phyloP scores from a whole-genome alignment of 257 asterid species.

The Marsdenia floribunda region DNA sequence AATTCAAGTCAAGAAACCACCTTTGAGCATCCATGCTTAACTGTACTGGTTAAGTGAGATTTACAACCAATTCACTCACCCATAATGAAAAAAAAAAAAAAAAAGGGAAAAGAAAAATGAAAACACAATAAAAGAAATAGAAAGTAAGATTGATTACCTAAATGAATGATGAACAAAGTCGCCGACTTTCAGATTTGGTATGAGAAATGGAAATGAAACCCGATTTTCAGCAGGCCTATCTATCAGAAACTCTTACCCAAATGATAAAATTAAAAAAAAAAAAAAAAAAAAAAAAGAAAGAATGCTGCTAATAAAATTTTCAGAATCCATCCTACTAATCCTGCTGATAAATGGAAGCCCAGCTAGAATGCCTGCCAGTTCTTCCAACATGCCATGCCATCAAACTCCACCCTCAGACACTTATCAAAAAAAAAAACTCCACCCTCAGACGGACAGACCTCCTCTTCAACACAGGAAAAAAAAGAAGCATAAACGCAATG shows the following conservation, averaged over 20 bases:
- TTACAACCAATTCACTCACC: background rate
- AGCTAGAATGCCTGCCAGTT: too few relatives aligned
- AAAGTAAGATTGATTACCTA: background rate
- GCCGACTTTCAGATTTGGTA: background rate
- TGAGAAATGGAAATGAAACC: background rate
- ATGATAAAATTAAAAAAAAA: too few relatives aligned
- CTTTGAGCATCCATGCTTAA: background rate
- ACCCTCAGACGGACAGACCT: background rate
- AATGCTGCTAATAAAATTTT: too few relatives aligned
- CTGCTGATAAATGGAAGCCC: too few relatives aligned
- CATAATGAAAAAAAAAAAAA: background rate
- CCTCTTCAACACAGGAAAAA: too few relatives aligned
- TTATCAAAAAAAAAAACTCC: too few relatives aligned
- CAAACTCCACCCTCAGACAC: background rate
- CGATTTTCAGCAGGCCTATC: background rate
- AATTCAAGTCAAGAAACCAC: background rate
- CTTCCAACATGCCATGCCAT: background rate
- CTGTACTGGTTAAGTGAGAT: background rate
- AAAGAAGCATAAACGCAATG: too few relatives aligned
- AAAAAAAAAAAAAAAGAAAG: too few relatives aligned
- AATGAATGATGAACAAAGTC: background rate
- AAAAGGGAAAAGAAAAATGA: too few relatives aligned
- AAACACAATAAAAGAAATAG: background rate
- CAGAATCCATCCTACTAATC: background rate
- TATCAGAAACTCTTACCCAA: background rate